Conservation (phyloP, 2,329 filamentous ascomycete genomes). For the Coniochaeta prunicola region DNA sequence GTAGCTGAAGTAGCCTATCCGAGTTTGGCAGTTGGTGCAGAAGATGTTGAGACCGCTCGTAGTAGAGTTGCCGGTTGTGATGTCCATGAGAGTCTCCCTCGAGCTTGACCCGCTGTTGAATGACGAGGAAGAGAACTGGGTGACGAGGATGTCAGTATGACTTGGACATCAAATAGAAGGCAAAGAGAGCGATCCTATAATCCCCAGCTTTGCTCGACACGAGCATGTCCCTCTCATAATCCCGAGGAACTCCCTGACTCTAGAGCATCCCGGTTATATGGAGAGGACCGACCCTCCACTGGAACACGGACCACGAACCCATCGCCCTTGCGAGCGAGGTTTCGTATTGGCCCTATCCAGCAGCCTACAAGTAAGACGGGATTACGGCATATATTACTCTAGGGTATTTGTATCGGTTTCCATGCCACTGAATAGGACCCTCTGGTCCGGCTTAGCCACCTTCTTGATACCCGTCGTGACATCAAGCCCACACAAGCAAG, state of each 20-base stretch:
- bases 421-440: conserved; percentile 42
- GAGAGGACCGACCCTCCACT: conserved; percentile 25
- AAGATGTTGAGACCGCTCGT: conserved; percentile 28
- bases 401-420: conserved; percentile 64
- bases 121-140: not conserved
- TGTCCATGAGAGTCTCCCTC: not conserved
- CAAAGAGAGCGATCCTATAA: not conserved
- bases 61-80: conserved; percentile 2
- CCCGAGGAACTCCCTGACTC: conserved; percentile 37
- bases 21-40: conserved; percentile 37
- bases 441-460: conserved; percentile 45
- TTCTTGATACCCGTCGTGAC: conserved; percentile 46
- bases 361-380: conserved; percentile 16
- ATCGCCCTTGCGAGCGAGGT: conserved; percentile 18
- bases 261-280: conserved; percentile 38
- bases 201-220: not conserved
- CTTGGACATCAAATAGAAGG: not conserved
- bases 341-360: conserved; percentile 20
- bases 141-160: not conserved
- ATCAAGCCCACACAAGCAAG: not conserved
- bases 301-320: conserved; percentile 7
- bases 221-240: conserved; percentile 43
- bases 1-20: conserved; percentile 41
- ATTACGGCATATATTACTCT: conserved; percentile 35
- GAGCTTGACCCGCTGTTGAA: not conserved